A percentile compares a stretch with the other conserved stretches of the same genome.
These are phyloP conservation scores for Citrus trifoliata DNA, from an alignment of 345 rosid species.

Conservation along the genomic window DNA sequence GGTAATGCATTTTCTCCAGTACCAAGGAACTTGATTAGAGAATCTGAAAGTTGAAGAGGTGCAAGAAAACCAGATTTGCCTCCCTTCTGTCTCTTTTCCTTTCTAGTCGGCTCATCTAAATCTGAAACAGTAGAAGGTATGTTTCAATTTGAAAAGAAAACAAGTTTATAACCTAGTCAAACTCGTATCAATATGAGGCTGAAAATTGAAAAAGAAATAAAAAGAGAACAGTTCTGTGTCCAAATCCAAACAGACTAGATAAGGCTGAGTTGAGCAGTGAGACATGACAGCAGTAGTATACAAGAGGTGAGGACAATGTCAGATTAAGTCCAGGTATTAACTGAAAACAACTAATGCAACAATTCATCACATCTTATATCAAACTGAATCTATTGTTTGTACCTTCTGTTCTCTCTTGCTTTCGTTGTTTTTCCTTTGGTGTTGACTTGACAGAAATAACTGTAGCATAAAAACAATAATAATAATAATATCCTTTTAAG, in stretches of 20 bases:
- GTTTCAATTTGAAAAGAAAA: neutral
- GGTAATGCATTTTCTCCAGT: constrained; percentile 47
- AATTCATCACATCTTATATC: neutral
- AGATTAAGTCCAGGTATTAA: neutral
- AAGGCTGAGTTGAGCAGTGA: neutral
- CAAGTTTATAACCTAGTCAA: neutral
- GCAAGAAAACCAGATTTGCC: constrained; percentile 47
- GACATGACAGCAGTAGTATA: neutral
- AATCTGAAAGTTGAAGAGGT: constrained; percentile 53
- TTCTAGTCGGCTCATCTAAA: constrained; percentile 39
- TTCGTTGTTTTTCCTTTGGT: constrained; percentile 30
- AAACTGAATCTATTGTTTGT: constrained; percentile 2
- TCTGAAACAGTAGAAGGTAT: constrained; percentile 12
- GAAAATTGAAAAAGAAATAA: neutral
- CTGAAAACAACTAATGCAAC: neutral
- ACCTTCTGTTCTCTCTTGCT: constrained; percentile 41
- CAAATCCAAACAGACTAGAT: neutral
- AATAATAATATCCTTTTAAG: neutral
- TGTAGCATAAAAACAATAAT: constrained; percentile 4
- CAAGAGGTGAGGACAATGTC: neutral
- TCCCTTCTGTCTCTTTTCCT: constrained; percentile 50
- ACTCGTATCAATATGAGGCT: neutral
- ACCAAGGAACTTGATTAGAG: constrained; percentile 48
- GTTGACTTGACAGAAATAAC: constrained; percentile 28
- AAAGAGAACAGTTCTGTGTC: neutral